phyloP scores from a whole-genome alignment of 2,329 filamentous ascomycete genomes.

The Diaporthe helianthi region DNA sequence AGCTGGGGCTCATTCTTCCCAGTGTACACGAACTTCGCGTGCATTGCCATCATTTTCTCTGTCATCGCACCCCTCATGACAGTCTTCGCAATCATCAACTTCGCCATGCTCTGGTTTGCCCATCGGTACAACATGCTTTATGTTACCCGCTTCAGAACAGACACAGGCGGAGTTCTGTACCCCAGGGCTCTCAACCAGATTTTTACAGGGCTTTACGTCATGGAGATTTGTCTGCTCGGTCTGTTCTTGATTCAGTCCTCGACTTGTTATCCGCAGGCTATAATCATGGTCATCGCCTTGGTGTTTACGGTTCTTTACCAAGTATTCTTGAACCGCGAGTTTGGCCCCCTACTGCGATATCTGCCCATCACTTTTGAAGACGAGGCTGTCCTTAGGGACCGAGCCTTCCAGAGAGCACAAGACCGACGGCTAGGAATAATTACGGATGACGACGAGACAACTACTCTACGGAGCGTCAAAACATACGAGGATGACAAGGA shows the following conservation, averaged over 20 bases:
- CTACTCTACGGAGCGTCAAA: constrained; percentile 38
- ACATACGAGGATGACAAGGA: constrained; percentile 38
- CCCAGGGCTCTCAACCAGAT: constrained; percentile 93
- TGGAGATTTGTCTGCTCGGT: constrained; percentile 89
- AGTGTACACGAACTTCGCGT: constrained; percentile 95
- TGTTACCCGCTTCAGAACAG: constrained; percentile 85
- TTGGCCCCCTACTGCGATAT: constrained; percentile 85
- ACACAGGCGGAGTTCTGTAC: constrained; percentile 92
- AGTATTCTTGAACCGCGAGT: constrained; percentile 79
- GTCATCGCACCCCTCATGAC: constrained; percentile 90
- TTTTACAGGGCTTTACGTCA: constrained; percentile 92
- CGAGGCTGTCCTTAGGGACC: constrained; percentile 88
- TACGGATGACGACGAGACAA: constrained; percentile 46
- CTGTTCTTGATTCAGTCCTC: constrained; percentile 73
- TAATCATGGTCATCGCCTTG: constrained; percentile 81
- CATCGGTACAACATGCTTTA: constrained; percentile 98
- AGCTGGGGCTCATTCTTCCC: constrained; percentile 96
- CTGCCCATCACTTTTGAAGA: constrained; percentile 95
- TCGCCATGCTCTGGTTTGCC: constrained; percentile 89
- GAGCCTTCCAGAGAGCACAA: constrained; percentile 84
- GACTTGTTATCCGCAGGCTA: constrained; percentile 77
- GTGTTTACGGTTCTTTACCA: constrained; percentile 80
- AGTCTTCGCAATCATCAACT: constrained; percentile 92
- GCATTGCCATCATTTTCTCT: constrained; percentile 88
- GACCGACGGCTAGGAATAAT: constrained; percentile 70